These are phyloP conservation scores for Camellia granthamiana DNA, from an alignment of 148 eudicot species.

Conservation along the genomic window DNA sequence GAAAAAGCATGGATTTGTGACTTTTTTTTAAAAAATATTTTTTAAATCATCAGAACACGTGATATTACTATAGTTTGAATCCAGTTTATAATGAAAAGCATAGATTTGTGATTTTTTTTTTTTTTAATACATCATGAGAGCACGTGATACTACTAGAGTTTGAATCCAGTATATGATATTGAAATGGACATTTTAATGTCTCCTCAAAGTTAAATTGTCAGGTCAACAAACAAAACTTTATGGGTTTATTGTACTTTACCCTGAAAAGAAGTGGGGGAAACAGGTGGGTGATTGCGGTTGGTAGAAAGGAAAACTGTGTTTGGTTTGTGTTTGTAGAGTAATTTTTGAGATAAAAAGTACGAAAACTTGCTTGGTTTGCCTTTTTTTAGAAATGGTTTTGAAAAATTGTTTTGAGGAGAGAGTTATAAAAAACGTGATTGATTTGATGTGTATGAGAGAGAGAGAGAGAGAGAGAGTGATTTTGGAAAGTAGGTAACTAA, in stretches of 20 bases:
- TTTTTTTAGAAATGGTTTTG: too few species aligned
- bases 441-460: too few species aligned
- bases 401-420: too few species aligned
- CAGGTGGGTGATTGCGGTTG: not conserved
- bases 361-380: too few species aligned
- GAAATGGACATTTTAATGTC: not conserved
- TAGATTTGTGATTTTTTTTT: not conserved
- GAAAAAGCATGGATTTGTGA: too few species aligned
- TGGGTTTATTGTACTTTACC: not conserved
- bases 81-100: too few species aligned
- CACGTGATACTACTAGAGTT: not conserved
- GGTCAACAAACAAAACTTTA: not conserved
- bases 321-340: too few species aligned
- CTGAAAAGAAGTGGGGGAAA: not conserved
- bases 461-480: too few species aligned
- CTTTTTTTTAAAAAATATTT: not conserved
- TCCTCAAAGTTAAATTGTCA: not conserved
- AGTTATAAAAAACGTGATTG: too few species aligned
- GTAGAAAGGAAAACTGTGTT: not conserved
- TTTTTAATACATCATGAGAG: not conserved
- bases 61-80: not conserved
- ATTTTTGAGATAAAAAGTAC: too few species aligned
- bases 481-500: too few species aligned
- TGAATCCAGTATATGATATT: not conserved
- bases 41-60: not conserved